Evolutionary conservation across 805 yeast species (phyloP), one percentile per base, ranked within the genome.

Genomic region (Candida koratica): DNA sequence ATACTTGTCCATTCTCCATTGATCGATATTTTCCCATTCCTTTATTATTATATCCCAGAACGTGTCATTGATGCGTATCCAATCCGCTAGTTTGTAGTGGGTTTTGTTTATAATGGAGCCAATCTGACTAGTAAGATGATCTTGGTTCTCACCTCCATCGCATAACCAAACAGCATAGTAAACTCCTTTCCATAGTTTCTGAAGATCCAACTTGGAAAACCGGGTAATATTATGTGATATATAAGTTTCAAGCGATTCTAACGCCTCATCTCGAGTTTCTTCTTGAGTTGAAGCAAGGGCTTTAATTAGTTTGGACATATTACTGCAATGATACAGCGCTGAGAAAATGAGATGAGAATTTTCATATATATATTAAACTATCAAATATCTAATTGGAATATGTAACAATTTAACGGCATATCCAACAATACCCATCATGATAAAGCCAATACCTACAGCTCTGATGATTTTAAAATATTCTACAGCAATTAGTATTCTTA

Each of bases 401-500:
- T 89, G 97, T 53, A 89, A 72, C 55, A 90, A 77, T 69, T 90
- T 90, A 67, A 93, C 93, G 55, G 81, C 84, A 68, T 88, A 90
- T 40, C 98, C 98, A 55, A 93, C 94, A 53, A 86, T 83, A 57
- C 98, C 98, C 89, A 90, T 93, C 78, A 90, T 90, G 52, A 90
- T 71, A 67, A 90, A 90, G 49, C 98, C 98, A 46, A 89, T 74
- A 53, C 97, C 97, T 36, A 90, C 97, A 36, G 97, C 97, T 66
- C 93, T 84, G 46, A 93, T 76, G 56, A 90, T 84, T 64, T 83
- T 82, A 41, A 80, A 52, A 73, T 85, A 90, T 67, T 90, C 98
- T 39, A 36, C 24, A 20, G 10, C 24, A 20, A 8, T 20, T 20
- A 20, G 8, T 8, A 11, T 20, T 8, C 10, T 20, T 20, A 20